phyloP scores from a whole-genome alignment of 2,329 filamentous ascomycete genomes.

The Colletotrichum musae region DNA sequence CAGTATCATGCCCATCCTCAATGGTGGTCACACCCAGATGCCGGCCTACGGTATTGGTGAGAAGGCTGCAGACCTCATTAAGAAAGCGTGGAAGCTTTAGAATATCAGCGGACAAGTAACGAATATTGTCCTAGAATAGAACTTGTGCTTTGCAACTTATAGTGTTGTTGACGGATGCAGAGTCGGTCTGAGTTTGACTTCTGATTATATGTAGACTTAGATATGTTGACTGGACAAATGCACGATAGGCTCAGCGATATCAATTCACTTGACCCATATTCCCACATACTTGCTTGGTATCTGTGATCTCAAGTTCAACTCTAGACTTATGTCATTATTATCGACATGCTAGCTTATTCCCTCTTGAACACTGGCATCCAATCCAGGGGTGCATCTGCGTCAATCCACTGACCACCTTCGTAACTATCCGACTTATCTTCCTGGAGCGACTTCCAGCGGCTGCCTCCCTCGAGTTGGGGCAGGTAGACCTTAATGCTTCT shows the following conservation, averaged over 20 bases:
- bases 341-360: not conserved
- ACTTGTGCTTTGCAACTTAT: not conserved
- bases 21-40: constrained; percentile 70
- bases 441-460: constrained; percentile 34
- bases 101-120: not conserved
- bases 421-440: constrained; percentile 22
- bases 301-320: too few relatives aligned
- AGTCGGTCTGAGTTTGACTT: too few relatives aligned
- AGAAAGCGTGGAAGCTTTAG: constrained; percentile 47
- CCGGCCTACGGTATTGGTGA: constrained; percentile 71
- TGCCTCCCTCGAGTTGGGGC: constrained; percentile 49
- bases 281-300: too few relatives aligned
- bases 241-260: too few relatives aligned
- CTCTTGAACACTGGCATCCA: constrained; percentile 42
- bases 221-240: too few relatives aligned
- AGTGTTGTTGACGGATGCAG: too few relatives aligned
- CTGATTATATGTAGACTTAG: too few relatives aligned
- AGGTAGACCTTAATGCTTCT: constrained; percentile 65
- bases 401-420: constrained; percentile 37
- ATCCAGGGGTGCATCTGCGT: constrained; percentile 38
- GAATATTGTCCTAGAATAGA: not conserved
- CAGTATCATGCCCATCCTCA: constrained; percentile 66
- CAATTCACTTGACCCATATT: too few relatives aligned
- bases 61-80: constrained; percentile 64
- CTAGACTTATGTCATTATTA: not conserved